Evolutionary conservation across 352 stramenopile species (phyloP), one percentile per base, ranked within the genome.

Genomic region (Blastocystis sp.): DNA sequence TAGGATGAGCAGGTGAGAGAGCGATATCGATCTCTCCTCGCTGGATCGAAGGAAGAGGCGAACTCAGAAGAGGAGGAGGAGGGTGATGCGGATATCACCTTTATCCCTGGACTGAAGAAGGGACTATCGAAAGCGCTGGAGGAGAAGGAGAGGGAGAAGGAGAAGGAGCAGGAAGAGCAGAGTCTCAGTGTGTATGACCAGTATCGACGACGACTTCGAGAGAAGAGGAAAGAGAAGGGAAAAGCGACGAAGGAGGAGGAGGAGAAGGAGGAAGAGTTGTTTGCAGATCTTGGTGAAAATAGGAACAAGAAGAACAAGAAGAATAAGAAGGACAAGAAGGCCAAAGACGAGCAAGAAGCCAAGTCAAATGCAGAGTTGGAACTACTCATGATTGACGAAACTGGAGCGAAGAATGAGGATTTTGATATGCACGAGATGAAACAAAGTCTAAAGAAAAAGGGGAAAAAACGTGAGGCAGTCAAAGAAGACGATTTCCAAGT

Each of bases 401-500:
- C 20, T 26, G 50, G 47, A 20, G 76, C 73, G 47, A 45, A 75
- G 24, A 88, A 88, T 34, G 30, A 88, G 16, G 54, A 81, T 53
- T 81, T 81, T 26, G 50, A 81, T 41, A 81, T 81, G 70, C 26
- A 47, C 39, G 76, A 73, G 50, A 73, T 66, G 26, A 41, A 50
- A 4, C 47, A 76, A 43, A 54, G 16, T 8, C 20, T 50, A 24
- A 53, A 78, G 37, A 76, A 76, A 24, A 56, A 59, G 30, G 75
- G 62, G 50, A 73, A 87, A 39, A 87, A 87, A 41, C 41, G 45
- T 0, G 55, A 69, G 4, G 30, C 26, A 45, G 18, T 3, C 7
- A 88, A 88, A 47, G 30, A 88, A 26, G 76, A 88, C 53, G 53
- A 88, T 43, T 88, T 88, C 24, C 43, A 88, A 54, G 64, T 88